Evolutionary conservation across 1,284 basidiomycete species (phyloP), one percentile per base, ranked within the genome.

Genomic region (Caloboletus firmus): DNA sequence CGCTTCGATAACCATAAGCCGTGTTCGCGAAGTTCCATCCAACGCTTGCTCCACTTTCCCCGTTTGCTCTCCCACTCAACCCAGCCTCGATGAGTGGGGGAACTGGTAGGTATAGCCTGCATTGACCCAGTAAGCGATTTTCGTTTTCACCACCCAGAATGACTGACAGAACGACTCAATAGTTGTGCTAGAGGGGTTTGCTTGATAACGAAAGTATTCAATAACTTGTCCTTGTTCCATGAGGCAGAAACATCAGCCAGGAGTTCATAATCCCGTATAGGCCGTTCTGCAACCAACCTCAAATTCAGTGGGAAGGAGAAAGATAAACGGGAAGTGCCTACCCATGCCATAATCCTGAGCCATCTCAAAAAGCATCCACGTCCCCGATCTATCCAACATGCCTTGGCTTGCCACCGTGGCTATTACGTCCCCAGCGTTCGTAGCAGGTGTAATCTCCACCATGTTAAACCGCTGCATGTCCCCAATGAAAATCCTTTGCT

Each of bases 1-100:
- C 90, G 87, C 74, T 95, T 96, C 28, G 89, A 87, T 32, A 95
- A 67, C 79, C 86, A 95, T 45, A 96, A 70, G 53, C 84, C 83
- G 58, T 94, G 91, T 64, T 94, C 91, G 40, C 88, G 81, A 28
- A 95, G 80, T 65, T 89, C 84, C 63, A 96, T 76, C 83, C 86
- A 95, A 28, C 92, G 82, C 72, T 95, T 96, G 55, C 78, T 85
- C 94, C 94, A 97, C 72, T 95, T 95, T 37, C 93, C 93, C 55
- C 87, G 84, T 73, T 93, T 95, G 50, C 78, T 79, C 74, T 95
- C 91, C 79, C 86, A 88, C 69, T 95, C 89, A 17, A 95, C 82
- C 68, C 85, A 93, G 6, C 86, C 85, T 41, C 83, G 79, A 65
- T 81, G 76, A 22, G 76, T 80, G 6, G 92, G 92, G 4, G 89